phyloP scores from a whole-genome alignment of 768 basidiomycete species.

The Dictyophora rubrovolvata region DNA sequence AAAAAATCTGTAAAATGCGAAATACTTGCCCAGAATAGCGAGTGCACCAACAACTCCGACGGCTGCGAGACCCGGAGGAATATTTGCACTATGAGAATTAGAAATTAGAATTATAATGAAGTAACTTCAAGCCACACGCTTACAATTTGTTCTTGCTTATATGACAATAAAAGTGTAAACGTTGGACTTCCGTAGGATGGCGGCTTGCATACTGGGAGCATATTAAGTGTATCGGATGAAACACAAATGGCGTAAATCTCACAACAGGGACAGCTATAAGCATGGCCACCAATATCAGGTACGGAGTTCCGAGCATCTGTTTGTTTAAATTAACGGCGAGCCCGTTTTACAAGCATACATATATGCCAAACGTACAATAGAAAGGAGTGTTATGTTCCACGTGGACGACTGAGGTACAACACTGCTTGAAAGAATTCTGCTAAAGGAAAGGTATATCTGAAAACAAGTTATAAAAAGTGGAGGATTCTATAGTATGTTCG shows the following conservation, averaged over 20 bases:
- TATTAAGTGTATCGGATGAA: too few relatives aligned
- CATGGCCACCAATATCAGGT: background rate
- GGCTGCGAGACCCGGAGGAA: background rate
- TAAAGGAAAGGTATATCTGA: background rate
- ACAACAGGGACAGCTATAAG: background rate
- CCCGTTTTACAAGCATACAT: background rate
- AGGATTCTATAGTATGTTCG: background rate
- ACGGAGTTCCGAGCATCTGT: background rate
- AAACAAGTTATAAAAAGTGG: background rate
- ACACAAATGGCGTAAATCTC: background rate
- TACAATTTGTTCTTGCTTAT: background rate
- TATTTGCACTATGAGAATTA: background rate
- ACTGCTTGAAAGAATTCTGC: background rate
- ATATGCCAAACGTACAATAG: background rate
- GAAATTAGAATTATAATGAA: background rate
- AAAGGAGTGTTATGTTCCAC: background rate
- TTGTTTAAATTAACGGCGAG: background rate
- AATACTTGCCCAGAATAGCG: background rate
- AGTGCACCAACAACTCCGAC: background rate
- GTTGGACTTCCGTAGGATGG: background rate
- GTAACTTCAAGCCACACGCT: background rate
- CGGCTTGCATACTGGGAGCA: background rate
- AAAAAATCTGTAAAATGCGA: background rate
- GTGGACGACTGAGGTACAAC: background rate
- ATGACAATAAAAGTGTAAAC: constrained; percentile 1